These are phyloP conservation scores for Trametes cinnabarina DNA, from an alignment of 768 basidiomycete species.

Conservation along the genomic window DNA sequence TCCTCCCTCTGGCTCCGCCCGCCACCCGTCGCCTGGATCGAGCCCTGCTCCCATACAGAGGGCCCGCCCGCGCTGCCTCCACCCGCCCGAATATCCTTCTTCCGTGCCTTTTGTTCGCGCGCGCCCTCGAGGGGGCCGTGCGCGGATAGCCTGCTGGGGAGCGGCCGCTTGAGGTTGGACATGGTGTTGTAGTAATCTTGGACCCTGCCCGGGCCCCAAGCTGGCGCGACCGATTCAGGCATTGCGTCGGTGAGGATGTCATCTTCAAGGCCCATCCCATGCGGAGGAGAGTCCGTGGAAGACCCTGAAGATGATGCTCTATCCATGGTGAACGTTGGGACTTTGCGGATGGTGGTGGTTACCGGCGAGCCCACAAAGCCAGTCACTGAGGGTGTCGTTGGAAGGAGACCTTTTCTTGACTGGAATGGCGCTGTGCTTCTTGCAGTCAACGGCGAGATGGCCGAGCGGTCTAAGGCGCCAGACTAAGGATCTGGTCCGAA, in stretches of 20 bases:
- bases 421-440: too few species aligned
- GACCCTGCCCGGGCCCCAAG: too few species aligned
- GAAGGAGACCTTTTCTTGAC: too few species aligned
- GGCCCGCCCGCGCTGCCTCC: neutral
- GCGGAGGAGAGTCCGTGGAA: slow-evolving; percentile 19
- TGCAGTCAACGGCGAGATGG: slow-evolving; percentile 65
- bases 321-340: slow-evolving; percentile 14
- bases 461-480: slow-evolving; percentile 91
- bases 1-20: slow-evolving; percentile 18
- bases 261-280: neutral
- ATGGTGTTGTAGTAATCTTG: neutral
- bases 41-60: slow-evolving; percentile 1
- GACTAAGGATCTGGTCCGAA: slow-evolving; percentile 48
- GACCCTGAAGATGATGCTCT: slow-evolving; percentile 24
- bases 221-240: neutral
- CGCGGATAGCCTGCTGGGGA: neutral
- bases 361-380: too few species aligned
- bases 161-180: slow-evolving; percentile 13
- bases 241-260: neutral
- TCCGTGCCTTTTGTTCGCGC: slow-evolving; percentile 24
- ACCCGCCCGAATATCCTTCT: slow-evolving; percentile 15
- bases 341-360: too few species aligned
- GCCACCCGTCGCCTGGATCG: neutral
- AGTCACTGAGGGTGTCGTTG: too few species aligned
- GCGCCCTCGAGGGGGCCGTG: slow-evolving; percentile 6